Conservation (phyloP, 2,329 filamentous ascomycete genomes). For the Cryphonectria carpinicola region DNA sequence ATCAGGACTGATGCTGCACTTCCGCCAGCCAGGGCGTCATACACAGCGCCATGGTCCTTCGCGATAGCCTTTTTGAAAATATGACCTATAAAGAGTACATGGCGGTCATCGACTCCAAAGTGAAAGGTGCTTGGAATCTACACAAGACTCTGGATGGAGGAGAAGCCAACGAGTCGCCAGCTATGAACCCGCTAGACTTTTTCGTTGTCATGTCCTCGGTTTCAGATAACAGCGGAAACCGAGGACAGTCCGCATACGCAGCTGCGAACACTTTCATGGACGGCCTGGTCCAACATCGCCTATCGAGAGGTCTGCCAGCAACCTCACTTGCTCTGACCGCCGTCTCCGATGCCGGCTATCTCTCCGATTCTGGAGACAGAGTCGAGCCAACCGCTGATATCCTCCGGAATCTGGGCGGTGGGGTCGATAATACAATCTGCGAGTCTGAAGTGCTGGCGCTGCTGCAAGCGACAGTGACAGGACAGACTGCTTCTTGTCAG, state of each 20-base stretch:
- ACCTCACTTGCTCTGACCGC: slow-evolving; percentile 56
- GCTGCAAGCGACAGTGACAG: slow-evolving; percentile 54
- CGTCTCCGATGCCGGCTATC: slow-evolving; percentile 54
- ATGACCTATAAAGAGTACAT: slow-evolving; percentile 55
- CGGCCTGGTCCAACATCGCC: slow-evolving; percentile 43
- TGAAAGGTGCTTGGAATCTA: slow-evolving; percentile 45
- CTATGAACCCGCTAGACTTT: slow-evolving; percentile 39
- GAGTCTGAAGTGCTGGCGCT: slow-evolving; percentile 59
- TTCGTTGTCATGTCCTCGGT: slow-evolving; percentile 44
- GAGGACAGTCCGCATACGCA: slow-evolving; percentile 55
- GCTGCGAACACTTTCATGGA: slow-evolving; percentile 48
- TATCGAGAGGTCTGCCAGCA: slow-evolving; percentile 38
- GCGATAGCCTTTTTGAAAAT: slow-evolving; percentile 55
- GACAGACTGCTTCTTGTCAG: slow-evolving; percentile 46
- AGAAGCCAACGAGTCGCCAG: neutral
- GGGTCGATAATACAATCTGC: slow-evolving; percentile 49
- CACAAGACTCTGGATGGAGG: slow-evolving; percentile 23
- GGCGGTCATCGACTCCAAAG: slow-evolving; percentile 54
- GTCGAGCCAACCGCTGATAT: slow-evolving; percentile 50
- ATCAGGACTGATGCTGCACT: slow-evolving; percentile 37
- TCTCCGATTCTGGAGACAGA: slow-evolving; percentile 47
- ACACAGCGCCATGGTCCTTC: slow-evolving; percentile 45
- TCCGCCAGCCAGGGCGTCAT: slow-evolving; percentile 43
- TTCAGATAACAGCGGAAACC: slow-evolving; percentile 36
- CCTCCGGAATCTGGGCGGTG: slow-evolving; percentile 48